Evolutionary conservation across 1,284 basidiomycete species (phyloP), one percentile per base, ranked within the genome.

Genomic region (Dichomitus squalens): DNA sequence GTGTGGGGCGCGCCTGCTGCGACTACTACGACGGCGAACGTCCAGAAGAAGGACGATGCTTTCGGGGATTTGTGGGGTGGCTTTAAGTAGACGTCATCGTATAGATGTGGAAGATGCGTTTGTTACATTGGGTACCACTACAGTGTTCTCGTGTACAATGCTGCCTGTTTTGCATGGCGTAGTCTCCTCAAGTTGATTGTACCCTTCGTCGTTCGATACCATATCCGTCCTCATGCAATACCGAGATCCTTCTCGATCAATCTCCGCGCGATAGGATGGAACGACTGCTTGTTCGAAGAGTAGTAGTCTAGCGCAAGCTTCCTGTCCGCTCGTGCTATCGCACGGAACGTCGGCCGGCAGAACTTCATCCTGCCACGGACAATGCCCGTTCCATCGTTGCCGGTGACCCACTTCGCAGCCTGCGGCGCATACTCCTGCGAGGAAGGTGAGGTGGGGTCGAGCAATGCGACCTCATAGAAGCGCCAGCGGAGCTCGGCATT

Each of bases 311-410:
- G 75, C 1, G 95, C 91, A 33, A 95, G 72, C 20, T 76, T 74
- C 16, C 75, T 72, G 70, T 94, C 81, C 20, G 90, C 86, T 55
- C 80, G 77, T 33, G 68, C 72, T 18, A 85, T 79, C 0, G 75
- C 80, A 39, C 81, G 72, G 67, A 91, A 85, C 7, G 84, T 74
- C 0, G 88, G 88, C 53, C 92, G 73, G 70, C 89, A 92, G 75
- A 92, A 92, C 71, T 93, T 93, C 90, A 93, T 92, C 20, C 91
- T 77, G 4, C 88, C 90, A 66, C 88, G 86, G 57, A 91, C 72
- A 36, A 84, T 73, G 3, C 81, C 85, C 11, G 77, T 81, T 27
- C 75, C 82, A 59, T 85, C 83, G 20, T 71, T 75, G 2, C 88
- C 89, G 14, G 86, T 81, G n/a, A 88, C 83, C 90, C 90, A 92